These are phyloP conservation scores for Effrenium voratum DNA, from an alignment of 73 alveolate genomes.

Conservation along the genomic window DNA sequence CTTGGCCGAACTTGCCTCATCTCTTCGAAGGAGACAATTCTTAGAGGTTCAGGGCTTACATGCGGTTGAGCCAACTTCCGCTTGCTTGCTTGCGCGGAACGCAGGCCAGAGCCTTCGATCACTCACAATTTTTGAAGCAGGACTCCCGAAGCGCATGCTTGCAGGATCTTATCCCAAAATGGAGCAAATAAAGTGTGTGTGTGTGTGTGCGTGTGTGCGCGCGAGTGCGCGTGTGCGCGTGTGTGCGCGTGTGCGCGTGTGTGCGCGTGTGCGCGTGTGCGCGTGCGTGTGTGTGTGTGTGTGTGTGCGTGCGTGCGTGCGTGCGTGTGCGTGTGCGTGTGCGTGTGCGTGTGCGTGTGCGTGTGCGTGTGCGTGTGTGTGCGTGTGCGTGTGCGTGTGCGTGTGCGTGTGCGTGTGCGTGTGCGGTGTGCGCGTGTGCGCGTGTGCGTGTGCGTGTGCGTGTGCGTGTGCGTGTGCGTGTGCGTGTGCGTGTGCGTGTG, in stretches of 20 bases:
- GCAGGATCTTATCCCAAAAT: too few species aligned
- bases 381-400: conserved; percentile 9
- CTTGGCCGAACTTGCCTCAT: too few species aligned
- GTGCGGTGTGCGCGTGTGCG: conserved; percentile 19
- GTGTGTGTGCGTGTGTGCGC: background rate
- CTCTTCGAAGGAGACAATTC: too few species aligned
- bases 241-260: background rate
- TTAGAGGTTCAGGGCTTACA: too few species aligned
- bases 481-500: background rate
- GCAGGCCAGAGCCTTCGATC: too few species aligned
- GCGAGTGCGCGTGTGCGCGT: background rate
- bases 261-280: background rate
- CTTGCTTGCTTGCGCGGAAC: too few species aligned
- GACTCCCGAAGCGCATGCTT: too few species aligned
- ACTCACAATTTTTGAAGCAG: too few species aligned
- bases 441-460: conserved; percentile 28
- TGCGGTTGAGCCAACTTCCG: too few species aligned
- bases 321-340: conserved; percentile 25
- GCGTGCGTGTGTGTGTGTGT: background rate
- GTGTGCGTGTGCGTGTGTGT: conserved; percentile 34
- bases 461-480: conserved; percentile 10
- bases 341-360: conserved; percentile 22
- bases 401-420: conserved; percentile 31
- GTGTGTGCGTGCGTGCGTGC: conserved; percentile 8
- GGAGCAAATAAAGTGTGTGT: too few species aligned